Conservation (phyloP, 1,139 yeast genomes). For the Pichia sp. region DNA sequence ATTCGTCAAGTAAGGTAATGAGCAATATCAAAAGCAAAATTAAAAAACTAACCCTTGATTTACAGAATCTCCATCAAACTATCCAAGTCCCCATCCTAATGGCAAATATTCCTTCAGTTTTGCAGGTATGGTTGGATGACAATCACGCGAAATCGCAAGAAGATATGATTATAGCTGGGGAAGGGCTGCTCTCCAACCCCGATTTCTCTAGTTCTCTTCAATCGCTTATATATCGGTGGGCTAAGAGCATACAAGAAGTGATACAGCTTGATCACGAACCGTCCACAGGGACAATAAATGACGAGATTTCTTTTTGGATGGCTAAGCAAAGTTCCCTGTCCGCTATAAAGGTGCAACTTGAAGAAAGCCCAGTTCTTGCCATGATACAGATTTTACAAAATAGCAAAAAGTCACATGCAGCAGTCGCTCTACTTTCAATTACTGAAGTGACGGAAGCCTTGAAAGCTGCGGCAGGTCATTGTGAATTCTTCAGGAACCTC, state of each 20-base stretch:
- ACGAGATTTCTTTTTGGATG: slow-evolving; percentile 77
- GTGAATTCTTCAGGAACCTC: slow-evolving; percentile 59
- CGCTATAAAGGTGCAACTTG: slow-evolving; percentile 53
- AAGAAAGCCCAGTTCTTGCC: slow-evolving; percentile 45
- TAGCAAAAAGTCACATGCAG: slow-evolving; percentile 76
- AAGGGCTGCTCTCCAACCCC: slow-evolving; percentile 33
- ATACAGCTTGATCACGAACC: slow-evolving; percentile 49
- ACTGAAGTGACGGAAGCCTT: slow-evolving; percentile 60
- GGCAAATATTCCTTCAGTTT: slow-evolving; percentile 46
- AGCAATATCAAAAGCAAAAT: slow-evolving; percentile 53
- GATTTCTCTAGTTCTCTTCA: slow-evolving; percentile 60
- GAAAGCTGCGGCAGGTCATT: slow-evolving; percentile 45
- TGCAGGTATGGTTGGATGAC: slow-evolving; percentile 30
- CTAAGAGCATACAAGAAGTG: slow-evolving; percentile 51
- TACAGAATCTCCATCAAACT: slow-evolving; percentile 62
- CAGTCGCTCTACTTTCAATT: slow-evolving; percentile 65
- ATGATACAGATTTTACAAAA: slow-evolving; percentile 57
- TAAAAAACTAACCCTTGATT: slow-evolving; percentile 59
- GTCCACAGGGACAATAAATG: slow-evolving; percentile 50
- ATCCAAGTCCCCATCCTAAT: slow-evolving; percentile 63
- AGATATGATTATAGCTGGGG: no score
- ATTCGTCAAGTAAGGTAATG: slow-evolving; percentile 29
- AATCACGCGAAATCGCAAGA: no score
- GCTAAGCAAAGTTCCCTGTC: slow-evolving; percentile 59
- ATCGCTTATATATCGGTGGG: slow-evolving; percentile 65